These are phyloP conservation scores for Neurospora sp. DNA, from an alignment of 495 filamentous ascomycete genomes.

Conservation along the genomic window DNA sequence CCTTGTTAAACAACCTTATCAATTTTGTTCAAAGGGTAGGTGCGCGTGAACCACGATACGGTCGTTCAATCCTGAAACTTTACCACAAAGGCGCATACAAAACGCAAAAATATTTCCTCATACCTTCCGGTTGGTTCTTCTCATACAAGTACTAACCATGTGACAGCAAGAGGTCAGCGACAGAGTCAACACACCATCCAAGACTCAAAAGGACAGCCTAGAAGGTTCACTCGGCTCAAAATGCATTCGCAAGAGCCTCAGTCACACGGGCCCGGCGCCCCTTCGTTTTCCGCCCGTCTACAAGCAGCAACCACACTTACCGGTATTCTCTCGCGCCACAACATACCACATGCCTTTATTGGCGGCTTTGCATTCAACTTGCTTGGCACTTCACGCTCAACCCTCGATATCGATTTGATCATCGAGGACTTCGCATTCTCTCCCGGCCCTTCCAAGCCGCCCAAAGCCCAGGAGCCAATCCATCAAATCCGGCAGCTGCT, in stretches of 20 bases:
- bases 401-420: not conserved
- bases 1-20: not conserved
- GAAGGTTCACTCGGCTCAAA: not conserved
- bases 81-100: not conserved
- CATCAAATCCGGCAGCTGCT: not conserved
- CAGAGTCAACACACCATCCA: not conserved
- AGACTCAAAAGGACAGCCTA: not conserved
- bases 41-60: not conserved
- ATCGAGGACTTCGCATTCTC: not conserved
- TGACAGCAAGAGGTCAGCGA: too few relatives aligned
- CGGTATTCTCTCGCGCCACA: not conserved
- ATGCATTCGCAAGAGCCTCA: not conserved
- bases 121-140: not conserved
- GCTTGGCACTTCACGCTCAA: not conserved
- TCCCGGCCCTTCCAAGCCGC: not conserved
- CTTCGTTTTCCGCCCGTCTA: not conserved
- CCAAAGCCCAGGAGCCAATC: not conserved
- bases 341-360: not conserved
- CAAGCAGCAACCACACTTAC: not conserved
- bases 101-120: not conserved
- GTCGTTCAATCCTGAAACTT: not conserved
- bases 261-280: not conserved
- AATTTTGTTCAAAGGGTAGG: not conserved
- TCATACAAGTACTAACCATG: not conserved
- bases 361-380: not conserved